A percentile compares a stretch with the other conserved stretches of the same genome.
Evolutionary conservation across 1,139 yeast genomes (phyloP).

Genomic region (Debaryomyces sp.): DNA sequence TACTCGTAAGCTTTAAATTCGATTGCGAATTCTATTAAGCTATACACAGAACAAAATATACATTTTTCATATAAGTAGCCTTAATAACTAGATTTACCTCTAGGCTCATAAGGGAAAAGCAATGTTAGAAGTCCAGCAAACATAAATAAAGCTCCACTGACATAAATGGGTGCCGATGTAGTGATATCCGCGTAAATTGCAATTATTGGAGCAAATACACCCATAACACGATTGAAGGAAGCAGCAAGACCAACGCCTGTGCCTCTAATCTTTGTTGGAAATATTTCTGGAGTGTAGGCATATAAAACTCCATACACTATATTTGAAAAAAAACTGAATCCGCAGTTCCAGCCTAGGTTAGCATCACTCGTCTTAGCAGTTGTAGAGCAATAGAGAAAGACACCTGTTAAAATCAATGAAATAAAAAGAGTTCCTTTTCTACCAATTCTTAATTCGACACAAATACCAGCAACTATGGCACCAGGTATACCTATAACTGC

Average conservation of each 20-base stretch:
- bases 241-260: slow-evolving; percentile 49
- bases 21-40: slow-evolving; percentile 4
- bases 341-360: slow-evolving; percentile 48
- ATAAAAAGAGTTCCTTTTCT: slow-evolving; percentile 41
- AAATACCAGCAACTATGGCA: slow-evolving; percentile 39
- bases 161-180: slow-evolving; percentile 47
- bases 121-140: slow-evolving; percentile 36
- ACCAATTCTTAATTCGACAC: slow-evolving; percentile 43
- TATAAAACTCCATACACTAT: slow-evolving; percentile 49
- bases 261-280: slow-evolving; percentile 43
- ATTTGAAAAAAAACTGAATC: slow-evolving; percentile 42
- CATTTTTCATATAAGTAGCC: not conserved
- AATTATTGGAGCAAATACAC: slow-evolving; percentile 48
- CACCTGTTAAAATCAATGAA: slow-evolving; percentile 41
- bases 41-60: not conserved
- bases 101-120: slow-evolving; percentile 47
- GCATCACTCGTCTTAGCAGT: slow-evolving; percentile 44
- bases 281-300: slow-evolving; percentile 50
- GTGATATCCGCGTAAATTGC: slow-evolving; percentile 46
- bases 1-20: not conserved
- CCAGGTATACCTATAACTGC: slow-evolving; percentile 48
- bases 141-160: slow-evolving; percentile 45
- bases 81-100: slow-evolving; percentile 23
- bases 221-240: slow-evolving; percentile 43
- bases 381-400: slow-evolving; percentile 44